Conservation (phyloP, 1,284 basidiomycete species). For the Leccinum angustisporum region DNA sequence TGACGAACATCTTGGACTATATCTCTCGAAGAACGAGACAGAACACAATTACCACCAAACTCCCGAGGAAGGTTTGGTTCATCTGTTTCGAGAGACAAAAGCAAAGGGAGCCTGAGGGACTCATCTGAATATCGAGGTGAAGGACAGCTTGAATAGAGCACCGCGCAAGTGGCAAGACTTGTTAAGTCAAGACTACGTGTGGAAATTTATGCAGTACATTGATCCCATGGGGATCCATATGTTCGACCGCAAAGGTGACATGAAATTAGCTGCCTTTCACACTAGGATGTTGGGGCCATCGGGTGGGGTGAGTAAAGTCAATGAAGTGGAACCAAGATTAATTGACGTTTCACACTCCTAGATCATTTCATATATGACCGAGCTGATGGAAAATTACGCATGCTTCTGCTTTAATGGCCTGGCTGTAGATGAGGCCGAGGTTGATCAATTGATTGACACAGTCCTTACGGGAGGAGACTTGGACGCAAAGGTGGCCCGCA, state of each 20-base stretch:
- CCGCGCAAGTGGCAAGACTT: not conserved
- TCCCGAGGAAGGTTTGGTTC: not conserved
- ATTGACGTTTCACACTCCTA: not conserved
- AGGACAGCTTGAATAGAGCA: not conserved
- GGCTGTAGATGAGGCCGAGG: not conserved
- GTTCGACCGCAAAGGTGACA: not conserved
- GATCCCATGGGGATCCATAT: not conserved
- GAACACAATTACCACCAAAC: not conserved
- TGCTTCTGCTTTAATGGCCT: not conserved
- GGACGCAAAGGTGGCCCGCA: not conserved
- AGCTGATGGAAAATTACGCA: not conserved
- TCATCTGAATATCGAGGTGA: not conserved
- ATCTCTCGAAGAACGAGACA: not conserved
- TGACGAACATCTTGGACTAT: not conserved
- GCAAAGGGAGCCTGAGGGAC: not conserved
- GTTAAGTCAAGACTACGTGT: not conserved
- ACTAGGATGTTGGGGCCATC: not conserved
- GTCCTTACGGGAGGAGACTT: not conserved
- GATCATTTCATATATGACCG: not conserved
- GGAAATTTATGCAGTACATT: not conserved
- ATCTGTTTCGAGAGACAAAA: not conserved
- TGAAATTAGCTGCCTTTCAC: not conserved
- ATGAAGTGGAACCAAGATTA: not conserved
- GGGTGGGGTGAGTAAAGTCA: not conserved
- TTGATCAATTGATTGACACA: not conserved